Base-by-base conservation (phyloP, 495 filamentous ascomycete genomes). In the Aspergillus nidulans region DNA sequence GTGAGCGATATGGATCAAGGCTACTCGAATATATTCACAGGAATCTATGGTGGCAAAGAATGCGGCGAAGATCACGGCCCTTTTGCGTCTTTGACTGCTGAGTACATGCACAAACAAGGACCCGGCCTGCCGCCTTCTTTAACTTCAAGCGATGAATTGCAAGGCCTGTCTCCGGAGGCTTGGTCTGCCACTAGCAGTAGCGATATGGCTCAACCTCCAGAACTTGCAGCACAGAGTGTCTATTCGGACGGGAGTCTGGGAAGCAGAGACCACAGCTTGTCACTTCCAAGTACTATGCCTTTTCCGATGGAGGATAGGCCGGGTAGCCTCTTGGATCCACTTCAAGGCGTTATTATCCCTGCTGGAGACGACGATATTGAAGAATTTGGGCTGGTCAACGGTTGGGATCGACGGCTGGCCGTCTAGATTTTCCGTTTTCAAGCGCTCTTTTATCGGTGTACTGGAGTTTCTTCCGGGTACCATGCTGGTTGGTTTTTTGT, bases 11-110 rank as follows among this genome's bases (percentile, higher is more conserved):
- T 95, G 71, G 90, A 94, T 56, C 83, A 83, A 30, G 89, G 86
- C 4, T 82, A 82, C 61, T 83, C 85, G 15, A 92, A 90, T 63
- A 83, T 92, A 9, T 94, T 91, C 76, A 89, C 88, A 57, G 84
- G 86, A 9, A 90, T 92, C 49, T 92, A 92, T 62, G 89, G 88
- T 44, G 87, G 87, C 13, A 82, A 81, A 41, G 77, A 81, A 34
- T 75, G 76, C 20, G 78, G 79, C 41, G 58, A 77, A 68, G 62
- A 72, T 66, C 57, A 68, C 63, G 68, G 75, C 34, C 69, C 73
- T 48, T 73, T 74, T 42, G 71, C 74, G 18, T 75, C 78, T 1
- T 62, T 66, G 49, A 73, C 71, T 2, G 68, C 71, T 10, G 70
- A 77, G 38, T 75, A 69, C 34, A 50, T 56, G 15, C 69, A 68